Conservation (phyloP, 73 alveolate genomes). For the Durusdinium trenchii region DNA sequence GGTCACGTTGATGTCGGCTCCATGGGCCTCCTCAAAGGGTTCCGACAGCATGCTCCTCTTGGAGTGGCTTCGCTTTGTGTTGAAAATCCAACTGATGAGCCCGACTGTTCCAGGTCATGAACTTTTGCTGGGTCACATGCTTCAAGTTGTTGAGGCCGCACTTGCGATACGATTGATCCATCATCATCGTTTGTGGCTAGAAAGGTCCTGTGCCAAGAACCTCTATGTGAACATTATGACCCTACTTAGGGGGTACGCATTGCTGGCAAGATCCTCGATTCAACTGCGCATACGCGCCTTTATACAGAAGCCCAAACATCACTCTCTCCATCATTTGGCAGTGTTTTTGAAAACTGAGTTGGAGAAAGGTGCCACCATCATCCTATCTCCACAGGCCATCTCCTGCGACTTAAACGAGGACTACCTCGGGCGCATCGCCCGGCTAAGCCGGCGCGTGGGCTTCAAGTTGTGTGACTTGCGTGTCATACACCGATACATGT, state of each 20-base stretch:
- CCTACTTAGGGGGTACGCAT: not conserved
- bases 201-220: not conserved
- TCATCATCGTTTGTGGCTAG: not conserved
- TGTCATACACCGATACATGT: not conserved
- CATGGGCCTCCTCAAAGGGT: conserved; percentile 18
- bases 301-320: not conserved
- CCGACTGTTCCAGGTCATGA: not conserved
- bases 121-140: not conserved
- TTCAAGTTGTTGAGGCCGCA: not conserved
- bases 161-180: not conserved
- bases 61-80: not conserved
- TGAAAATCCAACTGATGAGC: not conserved
- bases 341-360: not conserved
- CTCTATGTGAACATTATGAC: not conserved
- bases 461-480: not conserved
- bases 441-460: not conserved
- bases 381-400: not conserved
- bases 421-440: not conserved
- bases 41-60: not conserved
- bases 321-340: not conserved
- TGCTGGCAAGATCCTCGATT: not conserved
- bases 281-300: not conserved
- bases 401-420: not conserved
- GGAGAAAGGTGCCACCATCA: not conserved
- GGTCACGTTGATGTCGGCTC: not conserved